A percentile compares a stretch with the other conserved stretches of the same genome.
phyloP scores from a whole-genome alignment of 352 stramenopile species.

The Pythium phragmitis region DNA sequence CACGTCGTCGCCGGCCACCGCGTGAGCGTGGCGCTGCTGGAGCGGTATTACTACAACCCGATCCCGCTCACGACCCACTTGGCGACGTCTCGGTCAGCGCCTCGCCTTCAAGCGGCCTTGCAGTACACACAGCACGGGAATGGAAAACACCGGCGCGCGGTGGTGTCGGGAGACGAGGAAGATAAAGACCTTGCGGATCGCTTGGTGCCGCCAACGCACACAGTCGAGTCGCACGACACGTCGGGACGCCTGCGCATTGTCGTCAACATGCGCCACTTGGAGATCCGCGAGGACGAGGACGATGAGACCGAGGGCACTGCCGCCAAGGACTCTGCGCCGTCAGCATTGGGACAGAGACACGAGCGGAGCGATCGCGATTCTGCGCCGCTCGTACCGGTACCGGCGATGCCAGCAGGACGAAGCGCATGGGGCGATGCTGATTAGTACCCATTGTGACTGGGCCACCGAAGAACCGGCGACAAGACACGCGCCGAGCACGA shows the following conservation, averaged over 20 bases:
- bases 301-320: background rate
- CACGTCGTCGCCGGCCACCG: slow-evolving; percentile 19
- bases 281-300: slow-evolving; percentile 14
- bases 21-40: slow-evolving; percentile 37
- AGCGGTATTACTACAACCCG: slow-evolving; percentile 36
- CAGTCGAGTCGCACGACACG: slow-evolving; percentile 1
- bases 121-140: background rate
- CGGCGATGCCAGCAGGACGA: background rate
- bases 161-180: background rate
- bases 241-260: slow-evolving; percentile 18
- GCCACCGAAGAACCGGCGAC: background rate
- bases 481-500: background rate
- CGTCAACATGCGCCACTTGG: slow-evolving; percentile 27
- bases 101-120: slow-evolving; percentile 11
- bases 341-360: slow-evolving; percentile 7
- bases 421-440: slow-evolving; percentile 10
- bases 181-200: background rate
- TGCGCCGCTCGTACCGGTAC: background rate
- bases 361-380: background rate
- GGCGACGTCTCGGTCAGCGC: slow-evolving; percentile 27
- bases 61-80: slow-evolving; percentile 20
- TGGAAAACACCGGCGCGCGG: no score
- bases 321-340: background rate
- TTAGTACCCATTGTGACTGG: slow-evolving; percentile 2
- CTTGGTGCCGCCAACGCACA: background rate